A percentile compares a stretch with the other conserved stretches of the same genome.
Evolutionary conservation across 2,329 filamentous ascomycete genomes (phyloP).

Genomic region (Penicillium occitanis): DNA sequence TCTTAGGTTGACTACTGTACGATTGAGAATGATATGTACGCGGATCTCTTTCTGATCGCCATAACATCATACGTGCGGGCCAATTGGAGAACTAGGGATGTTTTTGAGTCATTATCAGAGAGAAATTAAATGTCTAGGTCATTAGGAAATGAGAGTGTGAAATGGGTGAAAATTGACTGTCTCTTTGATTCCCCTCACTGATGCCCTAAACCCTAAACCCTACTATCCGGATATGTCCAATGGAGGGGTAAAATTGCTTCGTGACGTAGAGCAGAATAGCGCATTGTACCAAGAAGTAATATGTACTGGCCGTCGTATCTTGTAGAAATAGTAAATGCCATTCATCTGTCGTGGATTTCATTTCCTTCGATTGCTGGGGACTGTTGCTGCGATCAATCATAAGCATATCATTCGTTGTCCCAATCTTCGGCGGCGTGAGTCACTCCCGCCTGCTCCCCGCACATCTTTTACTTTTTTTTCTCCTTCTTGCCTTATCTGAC

Average conservation of each 20-base stretch:
- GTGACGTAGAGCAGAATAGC: not conserved
- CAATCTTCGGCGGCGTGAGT: constrained; percentile 18
- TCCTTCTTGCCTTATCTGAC: not conserved
- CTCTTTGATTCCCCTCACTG: constrained; percentile 20
- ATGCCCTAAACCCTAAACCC: constrained; percentile 35
- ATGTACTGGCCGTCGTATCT: not conserved
- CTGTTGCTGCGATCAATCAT: not conserved
- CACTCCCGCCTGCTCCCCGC: constrained; percentile 20
- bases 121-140: not conserved
- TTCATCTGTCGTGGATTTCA: not conserved
- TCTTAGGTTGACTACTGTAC: not conserved
- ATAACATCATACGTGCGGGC: not conserved
- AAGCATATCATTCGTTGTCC: constrained; percentile 6
- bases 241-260: constrained; percentile 9
- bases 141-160: not conserved
- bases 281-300: not conserved
- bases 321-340: not conserved
- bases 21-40: not conserved
- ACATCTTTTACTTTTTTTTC: constrained; percentile 19
- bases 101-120: not conserved
- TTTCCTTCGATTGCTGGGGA: not conserved
- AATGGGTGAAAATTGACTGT: not conserved
- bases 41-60: not conserved
- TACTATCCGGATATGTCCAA: not conserved
- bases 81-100: not conserved